Conservation (phyloP, 208 protist species). For the Kentomonas sorsogonicus region DNA sequence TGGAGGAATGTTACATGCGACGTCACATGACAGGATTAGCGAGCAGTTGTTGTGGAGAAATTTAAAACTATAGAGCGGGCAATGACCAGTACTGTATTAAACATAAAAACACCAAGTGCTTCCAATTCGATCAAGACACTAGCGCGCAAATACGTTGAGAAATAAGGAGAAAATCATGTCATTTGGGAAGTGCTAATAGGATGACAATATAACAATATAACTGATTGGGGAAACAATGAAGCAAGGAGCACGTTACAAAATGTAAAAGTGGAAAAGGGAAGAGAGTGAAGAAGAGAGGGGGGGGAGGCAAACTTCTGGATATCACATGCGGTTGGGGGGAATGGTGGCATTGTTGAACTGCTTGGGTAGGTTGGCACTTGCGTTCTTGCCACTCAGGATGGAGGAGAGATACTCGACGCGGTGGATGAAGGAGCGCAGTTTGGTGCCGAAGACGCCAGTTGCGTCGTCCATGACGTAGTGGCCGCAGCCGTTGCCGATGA, state of each 20-base stretch:
- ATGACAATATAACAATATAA: too few species aligned
- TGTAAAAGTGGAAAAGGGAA: slow-evolving; percentile 6
- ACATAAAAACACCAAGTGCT: too few species aligned
- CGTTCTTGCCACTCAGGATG: background rate
- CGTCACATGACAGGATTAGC: too few species aligned
- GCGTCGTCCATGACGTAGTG: slow-evolving; percentile 92
- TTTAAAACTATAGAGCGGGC: too few species aligned
- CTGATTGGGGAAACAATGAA: slow-evolving; percentile 4
- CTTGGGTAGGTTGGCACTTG: slow-evolving; percentile 6
- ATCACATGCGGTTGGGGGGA: slow-evolving; percentile 17
- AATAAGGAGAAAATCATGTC: too few species aligned
- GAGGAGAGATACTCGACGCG: slow-evolving; percentile 25
- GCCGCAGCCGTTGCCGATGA: slow-evolving; percentile 76
- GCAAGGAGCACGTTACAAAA: background rate
- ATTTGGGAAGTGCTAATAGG: too few species aligned
- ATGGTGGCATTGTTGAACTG: slow-evolving; percentile 34
- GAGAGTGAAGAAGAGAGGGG: background rate
- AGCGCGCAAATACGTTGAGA: too few species aligned
- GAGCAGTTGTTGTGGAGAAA: too few species aligned
- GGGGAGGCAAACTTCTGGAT: slow-evolving; percentile 6
- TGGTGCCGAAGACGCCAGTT: slow-evolving; percentile 38
- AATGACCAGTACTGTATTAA: too few species aligned
- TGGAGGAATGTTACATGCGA: too few species aligned
- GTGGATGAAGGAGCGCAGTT: slow-evolving; percentile 58
- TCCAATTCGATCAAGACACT: too few species aligned